Conservation (phyloP, 2,329 filamentous ascomycete species). For the Talaromyces sp. region DNA sequence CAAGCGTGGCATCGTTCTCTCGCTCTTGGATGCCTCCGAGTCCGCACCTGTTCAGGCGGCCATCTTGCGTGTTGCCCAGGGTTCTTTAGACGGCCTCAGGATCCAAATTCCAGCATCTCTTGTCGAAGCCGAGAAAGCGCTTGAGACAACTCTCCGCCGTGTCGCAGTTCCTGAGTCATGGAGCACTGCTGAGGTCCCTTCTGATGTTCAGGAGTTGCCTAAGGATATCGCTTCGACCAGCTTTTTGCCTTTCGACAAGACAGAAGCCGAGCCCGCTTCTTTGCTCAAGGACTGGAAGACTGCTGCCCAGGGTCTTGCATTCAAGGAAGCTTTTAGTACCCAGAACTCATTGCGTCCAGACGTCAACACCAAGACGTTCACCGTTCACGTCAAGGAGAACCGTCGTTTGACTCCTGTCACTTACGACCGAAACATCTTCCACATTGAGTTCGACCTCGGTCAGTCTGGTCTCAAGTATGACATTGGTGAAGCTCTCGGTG, state of each 20-base stretch:
- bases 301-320: conserved; percentile 79
- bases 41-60: conserved; percentile 71
- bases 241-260: conserved; percentile 76
- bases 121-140: conserved; percentile 56
- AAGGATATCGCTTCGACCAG: conserved; percentile 70
- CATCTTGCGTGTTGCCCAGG: conserved; percentile 73
- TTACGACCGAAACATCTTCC: conserved; percentile 99
- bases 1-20: conserved; percentile 66
- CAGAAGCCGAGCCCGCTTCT: conserved; percentile 63
- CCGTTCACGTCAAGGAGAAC: conserved; percentile 91
- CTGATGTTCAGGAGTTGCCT: conserved; percentile 48
- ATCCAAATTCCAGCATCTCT: conserved; percentile 61
- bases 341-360: conserved; percentile 74
- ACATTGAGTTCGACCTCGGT: conserved; percentile 97
- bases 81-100: conserved; percentile 63
- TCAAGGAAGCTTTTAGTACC: conserved; percentile 91
- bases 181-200: conserved; percentile 60
- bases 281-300: conserved; percentile 74
- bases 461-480: conserved; percentile 89
- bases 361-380: conserved; percentile 76
- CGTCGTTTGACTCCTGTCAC: conserved; percentile 79
- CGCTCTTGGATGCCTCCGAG: conserved; percentile 69
- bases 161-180: conserved; percentile 76
- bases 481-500: conserved; percentile 93
- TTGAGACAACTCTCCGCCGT: conserved; percentile 67